Percentiles rank a stretch among this genome's conserved stretches.
Conservation (phyloP, 129 eudicot species). For the Flaveria sonorensis region DNA sequence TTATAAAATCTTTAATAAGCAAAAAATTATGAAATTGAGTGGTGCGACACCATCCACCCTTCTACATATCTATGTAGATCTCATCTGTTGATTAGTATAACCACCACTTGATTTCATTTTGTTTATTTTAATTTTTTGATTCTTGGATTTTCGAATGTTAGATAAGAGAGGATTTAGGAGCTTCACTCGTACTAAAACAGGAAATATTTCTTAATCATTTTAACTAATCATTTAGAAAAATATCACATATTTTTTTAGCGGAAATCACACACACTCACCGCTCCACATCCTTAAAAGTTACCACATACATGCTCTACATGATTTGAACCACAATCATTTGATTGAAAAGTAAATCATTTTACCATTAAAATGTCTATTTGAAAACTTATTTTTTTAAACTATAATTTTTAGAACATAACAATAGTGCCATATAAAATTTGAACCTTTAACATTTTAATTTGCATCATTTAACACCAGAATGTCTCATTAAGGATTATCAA, state of each 20-base stretch:
- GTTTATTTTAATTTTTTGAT: slow-evolving; percentile 15
- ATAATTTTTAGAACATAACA: too few relatives aligned
- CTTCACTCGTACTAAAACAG: slow-evolving; percentile 26
- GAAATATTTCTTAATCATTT: slow-evolving; percentile 34
- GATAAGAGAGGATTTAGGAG: slow-evolving; percentile 42
- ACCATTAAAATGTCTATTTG: too few relatives aligned
- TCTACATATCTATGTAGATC: slow-evolving; percentile 31
- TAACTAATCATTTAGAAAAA: slow-evolving; percentile 13
- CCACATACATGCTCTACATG: too few relatives aligned
- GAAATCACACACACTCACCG: too few relatives aligned
- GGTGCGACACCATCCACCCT: slow-evolving; percentile 34
- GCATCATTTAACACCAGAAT: too few relatives aligned
- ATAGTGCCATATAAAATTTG: too few relatives aligned
- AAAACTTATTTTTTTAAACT: too few relatives aligned
- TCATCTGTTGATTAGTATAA: slow-evolving; percentile 33
- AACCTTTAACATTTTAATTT: too few relatives aligned
- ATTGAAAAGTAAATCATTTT: too few relatives aligned
- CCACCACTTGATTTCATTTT: slow-evolving; percentile 27
- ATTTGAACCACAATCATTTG: too few relatives aligned
- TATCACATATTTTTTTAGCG: not conserved
- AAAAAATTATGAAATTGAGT: slow-evolving; percentile 12
- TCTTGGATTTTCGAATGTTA: slow-evolving; percentile 24
- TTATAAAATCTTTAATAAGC: slow-evolving; percentile 24
- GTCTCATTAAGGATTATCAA: too few relatives aligned
- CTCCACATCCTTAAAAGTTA: too few relatives aligned